These are phyloP conservation scores for Leptographium galeiforme DNA, from an alignment of 2,329 filamentous ascomycete genomes.

Conservation along the genomic window DNA sequence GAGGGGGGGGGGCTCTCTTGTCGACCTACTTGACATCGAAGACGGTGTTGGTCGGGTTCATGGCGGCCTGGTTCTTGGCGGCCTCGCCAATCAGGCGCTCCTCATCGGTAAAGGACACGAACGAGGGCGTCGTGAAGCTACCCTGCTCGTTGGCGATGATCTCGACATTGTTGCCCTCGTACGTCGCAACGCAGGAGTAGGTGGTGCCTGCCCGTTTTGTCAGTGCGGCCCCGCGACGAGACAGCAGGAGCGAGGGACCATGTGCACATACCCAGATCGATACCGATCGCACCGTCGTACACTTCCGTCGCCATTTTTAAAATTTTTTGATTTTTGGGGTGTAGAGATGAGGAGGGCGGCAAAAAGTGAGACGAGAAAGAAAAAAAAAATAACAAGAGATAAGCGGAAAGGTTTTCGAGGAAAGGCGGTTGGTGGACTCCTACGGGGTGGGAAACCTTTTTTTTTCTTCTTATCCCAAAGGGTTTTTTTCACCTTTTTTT, in stretches of 20 bases:
- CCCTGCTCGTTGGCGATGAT: constrained; percentile 99
- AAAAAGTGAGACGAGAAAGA: not conserved
- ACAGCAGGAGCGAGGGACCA: not conserved
- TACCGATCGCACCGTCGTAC: constrained; percentile 99
- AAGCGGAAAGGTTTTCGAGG: not conserved
- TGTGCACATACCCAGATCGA: constrained; percentile 77
- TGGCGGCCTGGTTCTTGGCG: constrained; percentile 99
- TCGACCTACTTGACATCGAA: constrained; percentile 94
- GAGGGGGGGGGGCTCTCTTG: too few relatives aligned
- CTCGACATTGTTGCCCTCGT: constrained; percentile 98
- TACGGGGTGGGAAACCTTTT: constrained; percentile 1
- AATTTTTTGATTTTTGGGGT: not conserved
- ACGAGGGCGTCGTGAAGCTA: constrained; percentile 96
- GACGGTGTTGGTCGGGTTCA: constrained; percentile 97
- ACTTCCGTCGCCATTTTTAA: constrained; percentile 86
- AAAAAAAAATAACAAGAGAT: constrained; percentile 1
- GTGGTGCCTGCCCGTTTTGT: constrained; percentile 60
- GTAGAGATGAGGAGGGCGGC: not conserved
- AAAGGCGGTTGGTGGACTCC: constrained; percentile 2
- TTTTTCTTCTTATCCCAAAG: constrained; percentile 8
- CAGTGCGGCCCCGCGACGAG: constrained; percentile 1
- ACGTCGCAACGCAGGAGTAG: constrained; percentile 99
- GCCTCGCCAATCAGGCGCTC: constrained; percentile 99
- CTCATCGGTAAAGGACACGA: constrained; percentile 97
- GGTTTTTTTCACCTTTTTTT: constrained; percentile 9